Base-by-base conservation (phyloP, 495 filamentous ascomycete genomes). In the Sporormia fimetaria region DNA sequence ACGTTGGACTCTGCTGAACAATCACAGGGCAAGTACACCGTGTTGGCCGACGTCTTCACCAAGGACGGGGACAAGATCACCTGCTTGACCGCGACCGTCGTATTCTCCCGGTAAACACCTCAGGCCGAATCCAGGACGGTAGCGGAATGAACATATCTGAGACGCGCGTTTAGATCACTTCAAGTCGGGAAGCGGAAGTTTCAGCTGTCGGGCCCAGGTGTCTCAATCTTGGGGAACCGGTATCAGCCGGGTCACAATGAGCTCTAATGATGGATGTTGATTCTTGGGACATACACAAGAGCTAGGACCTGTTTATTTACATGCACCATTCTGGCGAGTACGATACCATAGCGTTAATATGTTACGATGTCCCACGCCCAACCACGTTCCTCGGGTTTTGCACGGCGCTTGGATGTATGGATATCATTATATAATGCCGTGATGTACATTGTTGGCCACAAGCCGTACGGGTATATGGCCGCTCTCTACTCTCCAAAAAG, bases 11-110 rank as follows among this genome's bases (percentile, higher is more conserved):
- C 15, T 4, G 29, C 39, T 42, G 21, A 42, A 20, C 15, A 8
- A 15, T 8, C 46, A 40, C 49, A 94, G 87, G 90, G 90, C 57
- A 83, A 72, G 55, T 98, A 95, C 70, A 78, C 71, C 21, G 90
- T 96, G 27, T 60, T 74, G 10, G 90, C 88, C 30, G 82, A 98
- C 60, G 92, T 87, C 34, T 78, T 72, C 58, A 81, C 68, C 48
- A 62, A 63, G 17, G 78, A 88, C 34, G 63, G 69, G 24, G 61
- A 71, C 33, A 73, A 73, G 51, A 78, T 98, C 44, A 88, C 85
- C 37, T 98, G 90, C 61, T 64, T 98, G 42, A 74, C 75, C 33
- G 86, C 83, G 6, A 63, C 57, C 0, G 71, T 87, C 30, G 40
- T 52, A 3, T 87, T 86, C 53, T 33, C 47, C 33, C 49, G 48